Conservation (phyloP, 176 grass and related monocot genomes). For the Carex scoparia region DNA sequence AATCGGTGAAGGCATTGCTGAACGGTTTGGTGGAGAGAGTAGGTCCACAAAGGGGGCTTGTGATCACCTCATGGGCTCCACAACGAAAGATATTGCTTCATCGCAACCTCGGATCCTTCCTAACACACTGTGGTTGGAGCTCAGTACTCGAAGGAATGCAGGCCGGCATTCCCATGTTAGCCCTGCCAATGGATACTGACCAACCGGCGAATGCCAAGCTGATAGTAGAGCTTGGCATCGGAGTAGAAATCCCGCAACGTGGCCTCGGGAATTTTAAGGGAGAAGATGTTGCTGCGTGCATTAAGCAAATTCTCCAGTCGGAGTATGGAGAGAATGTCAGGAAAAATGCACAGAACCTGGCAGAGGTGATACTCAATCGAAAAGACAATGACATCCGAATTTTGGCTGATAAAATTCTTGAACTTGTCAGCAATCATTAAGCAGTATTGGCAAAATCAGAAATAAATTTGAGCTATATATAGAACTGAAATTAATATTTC, state of each 20-base stretch:
- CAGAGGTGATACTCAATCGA: constrained; percentile 29
- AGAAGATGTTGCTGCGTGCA: constrained; percentile 37
- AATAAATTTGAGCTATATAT: too few species aligned
- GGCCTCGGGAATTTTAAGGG: constrained; percentile 39
- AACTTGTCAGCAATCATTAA: constrained; percentile 2
- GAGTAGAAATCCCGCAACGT: constrained; percentile 27
- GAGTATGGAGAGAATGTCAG: constrained; percentile 13
- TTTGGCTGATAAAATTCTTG: constrained; percentile 36
- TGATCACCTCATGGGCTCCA: constrained; percentile 57
- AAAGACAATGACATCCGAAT: constrained; percentile 19
- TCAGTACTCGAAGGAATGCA: constrained; percentile 54
- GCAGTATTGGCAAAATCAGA: not conserved
- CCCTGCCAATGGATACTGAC: constrained; percentile 53
- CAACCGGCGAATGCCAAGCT: constrained; percentile 52
- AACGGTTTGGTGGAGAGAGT: constrained; percentile 8
- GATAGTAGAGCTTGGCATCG: constrained; percentile 47
- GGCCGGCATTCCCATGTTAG: constrained; percentile 47
- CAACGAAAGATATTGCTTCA: constrained; percentile 51
- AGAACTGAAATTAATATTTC: too few species aligned
- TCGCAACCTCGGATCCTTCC: constrained; percentile 34
- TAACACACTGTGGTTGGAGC: constrained; percentile 91
- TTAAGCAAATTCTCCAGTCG: constrained; percentile 3
- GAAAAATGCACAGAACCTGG: constrained; percentile 27
- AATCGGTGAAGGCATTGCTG: not conserved
- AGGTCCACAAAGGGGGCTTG: constrained; percentile 32